Evolutionary conservation across 441 rosid species (phyloP), one percentile per base, ranked within the genome.

Genomic region (Lepidium campestre): DNA sequence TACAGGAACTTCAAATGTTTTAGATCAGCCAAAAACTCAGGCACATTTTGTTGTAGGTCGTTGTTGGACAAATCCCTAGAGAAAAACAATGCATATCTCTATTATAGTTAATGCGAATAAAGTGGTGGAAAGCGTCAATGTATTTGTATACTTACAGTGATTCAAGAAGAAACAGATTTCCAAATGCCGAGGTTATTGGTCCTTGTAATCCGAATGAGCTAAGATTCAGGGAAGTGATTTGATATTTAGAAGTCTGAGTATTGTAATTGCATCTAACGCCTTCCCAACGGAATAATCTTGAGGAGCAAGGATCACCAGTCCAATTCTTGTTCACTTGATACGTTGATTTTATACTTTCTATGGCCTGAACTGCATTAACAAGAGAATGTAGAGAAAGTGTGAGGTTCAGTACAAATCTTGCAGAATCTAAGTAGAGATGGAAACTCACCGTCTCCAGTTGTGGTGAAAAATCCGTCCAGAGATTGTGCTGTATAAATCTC

Each of bases 301-400:
- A 87, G 1, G 54, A 58, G 31, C 91, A 86, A 14, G 91, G 91
- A 75, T 88, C 95, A 35, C 95, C 90, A 46, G 67, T 75, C 91
- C 90, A 88, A 8, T 50, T 68, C 41, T 65, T 72, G 1, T 10
- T 61, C 39, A 81, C 74, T 6, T 25, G 27, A 61, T 84, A 86
- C 0, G 4, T 52, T 20, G 13, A 29, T 70, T 70, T 84, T 42
- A 83, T 77, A 2, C 8, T 62, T 70, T 69, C 70, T 23, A 88
- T 77, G 8, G 85, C 85, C 0, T 55, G 19, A 62, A 72, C 87
- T 83, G 66, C 41, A 46, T 46, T 37, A 20, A 3, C 19, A 60
- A 25, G 29, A 52, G 7, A 11, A 49, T 17, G 5, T 6, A 2
- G 1, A 7, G 36, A 29, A 35, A 12, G 3, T 12, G 6, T 36